phyloP scores from a whole-genome alignment of 2,329 filamentous ascomycete species.

The Exophiala oligosperma region DNA sequence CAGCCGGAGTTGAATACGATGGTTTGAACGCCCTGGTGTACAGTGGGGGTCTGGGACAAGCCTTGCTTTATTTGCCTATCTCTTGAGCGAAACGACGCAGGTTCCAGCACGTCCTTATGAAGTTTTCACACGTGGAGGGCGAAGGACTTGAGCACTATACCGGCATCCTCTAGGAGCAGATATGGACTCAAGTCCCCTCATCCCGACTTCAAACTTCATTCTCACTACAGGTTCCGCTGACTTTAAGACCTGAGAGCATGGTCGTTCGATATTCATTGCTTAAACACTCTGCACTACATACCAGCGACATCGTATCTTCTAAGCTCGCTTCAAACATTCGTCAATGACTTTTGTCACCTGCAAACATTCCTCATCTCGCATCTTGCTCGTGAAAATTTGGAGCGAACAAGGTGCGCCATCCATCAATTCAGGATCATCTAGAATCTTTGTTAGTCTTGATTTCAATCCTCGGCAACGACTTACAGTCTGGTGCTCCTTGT shows the following conservation, averaged over 20 bases:
- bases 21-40: slow-evolving; percentile 20
- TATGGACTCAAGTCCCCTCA: no score
- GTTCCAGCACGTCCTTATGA: neutral
- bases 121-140: no score
- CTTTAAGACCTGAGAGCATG: no score
- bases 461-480: slow-evolving; percentile 7
- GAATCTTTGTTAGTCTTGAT: slow-evolving; percentile 1
- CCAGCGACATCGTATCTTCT: neutral
- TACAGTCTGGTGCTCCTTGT: slow-evolving; percentile 27
- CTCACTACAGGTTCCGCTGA: no score
- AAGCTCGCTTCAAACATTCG: slow-evolving; percentile 24
- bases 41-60: slow-evolving; percentile 14
- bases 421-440: slow-evolving; percentile 30
- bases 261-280: no score
- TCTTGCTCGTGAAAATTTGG: slow-evolving; percentile 32
- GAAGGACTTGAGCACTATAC: no score
- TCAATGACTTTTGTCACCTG: slow-evolving; percentile 32
- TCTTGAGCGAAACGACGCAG: neutral
- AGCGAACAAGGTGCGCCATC: slow-evolving; percentile 33
- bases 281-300: no score
- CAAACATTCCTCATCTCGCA: slow-evolving; percentile 35
- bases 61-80: neutral
- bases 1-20: slow-evolving; percentile 10
- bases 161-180: no score
- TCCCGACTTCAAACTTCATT: no score